Conservation (phyloP, 2,329 filamentous ascomycete genomes). For the Zymoseptoria brevis region DNA sequence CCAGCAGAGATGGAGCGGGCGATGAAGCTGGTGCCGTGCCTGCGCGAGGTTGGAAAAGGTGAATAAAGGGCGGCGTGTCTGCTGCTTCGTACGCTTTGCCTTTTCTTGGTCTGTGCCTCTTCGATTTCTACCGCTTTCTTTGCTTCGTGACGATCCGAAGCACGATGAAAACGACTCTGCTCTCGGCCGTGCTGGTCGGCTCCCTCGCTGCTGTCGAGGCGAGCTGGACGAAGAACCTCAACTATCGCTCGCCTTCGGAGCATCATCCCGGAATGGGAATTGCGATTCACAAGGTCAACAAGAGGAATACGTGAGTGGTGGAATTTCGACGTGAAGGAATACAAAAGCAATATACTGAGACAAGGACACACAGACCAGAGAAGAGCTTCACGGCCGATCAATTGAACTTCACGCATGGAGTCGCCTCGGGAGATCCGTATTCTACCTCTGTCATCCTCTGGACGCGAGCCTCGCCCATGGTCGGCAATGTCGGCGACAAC, state of each 20-base stretch:
- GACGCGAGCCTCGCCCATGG: slow-evolving; percentile 35
- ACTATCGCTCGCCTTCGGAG: slow-evolving; percentile 59
- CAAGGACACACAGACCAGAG: slow-evolving; percentile 27
- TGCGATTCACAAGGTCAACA: slow-evolving; percentile 54
- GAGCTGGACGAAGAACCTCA: slow-evolving; percentile 46
- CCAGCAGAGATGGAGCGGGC: neutral
- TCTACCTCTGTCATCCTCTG: slow-evolving; percentile 35
- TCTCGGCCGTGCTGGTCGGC: slow-evolving; percentile 6
- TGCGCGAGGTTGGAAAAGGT: neutral
- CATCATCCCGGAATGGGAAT: slow-evolving; percentile 58
- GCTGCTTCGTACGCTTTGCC: neutral
- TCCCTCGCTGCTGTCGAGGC: slow-evolving; percentile 12
- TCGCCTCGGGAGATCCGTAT: slow-evolving; percentile 38
- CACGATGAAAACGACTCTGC: slow-evolving; percentile 11
- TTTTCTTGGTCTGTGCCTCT: neutral
- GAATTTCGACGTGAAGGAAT: neutral
- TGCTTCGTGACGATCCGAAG: neutral
- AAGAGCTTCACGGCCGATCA: slow-evolving; percentile 38
- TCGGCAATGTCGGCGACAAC: slow-evolving; percentile 36
- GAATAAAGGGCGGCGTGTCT: neutral
- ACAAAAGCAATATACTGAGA: neutral
- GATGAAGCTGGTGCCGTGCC: neutral
- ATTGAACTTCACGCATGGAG: slow-evolving; percentile 56
- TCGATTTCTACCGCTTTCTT: neutral
- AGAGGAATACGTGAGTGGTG: slow-evolving; percentile 36